Evolutionary conservation across 164 flowering plant species (phyloP).

Genomic region (Annona cherimola): DNA sequence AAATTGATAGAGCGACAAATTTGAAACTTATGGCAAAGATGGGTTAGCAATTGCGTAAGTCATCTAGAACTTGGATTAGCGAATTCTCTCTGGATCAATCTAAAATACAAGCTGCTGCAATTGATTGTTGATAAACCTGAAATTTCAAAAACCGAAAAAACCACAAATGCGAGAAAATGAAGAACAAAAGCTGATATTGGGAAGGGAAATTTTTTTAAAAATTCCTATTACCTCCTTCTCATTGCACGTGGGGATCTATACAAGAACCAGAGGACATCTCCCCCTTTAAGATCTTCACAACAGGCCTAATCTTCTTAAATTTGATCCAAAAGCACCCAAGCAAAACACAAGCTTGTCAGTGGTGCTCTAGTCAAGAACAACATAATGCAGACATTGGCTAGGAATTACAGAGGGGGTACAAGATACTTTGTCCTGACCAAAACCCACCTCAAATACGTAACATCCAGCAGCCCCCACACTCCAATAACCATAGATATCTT

Average conservation of each 20-base stretch:
- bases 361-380: conserved; percentile 72
- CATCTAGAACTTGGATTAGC: conserved; percentile 83
- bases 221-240: conserved; percentile 75
- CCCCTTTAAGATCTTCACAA: conserved; percentile 59
- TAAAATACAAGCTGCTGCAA: conserved; percentile 83
- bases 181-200: background rate
- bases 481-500: conserved; percentile 30
- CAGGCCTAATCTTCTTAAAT: conserved; percentile 73
- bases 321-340: conserved; percentile 92
- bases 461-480: conserved; percentile 48
- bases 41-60: conserved; percentile 66
- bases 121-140: conserved; percentile 97
- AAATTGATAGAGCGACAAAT: too few relatives aligned
- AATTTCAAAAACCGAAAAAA: background rate
- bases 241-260: conserved; percentile 99
- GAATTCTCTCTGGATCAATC: conserved; percentile 86
- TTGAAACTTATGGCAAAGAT: too few relatives aligned
- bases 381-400: conserved; percentile 66
- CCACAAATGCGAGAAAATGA: background rate
- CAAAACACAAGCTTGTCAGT: conserved; percentile 65
- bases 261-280: conserved; percentile 87
- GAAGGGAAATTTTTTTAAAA: background rate
- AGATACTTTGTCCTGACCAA: conserved; percentile 69
- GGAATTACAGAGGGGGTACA: conserved; percentile 86
- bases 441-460: conserved; percentile 72